A percentile compares a stretch with the other conserved stretches of the same genome.
These are phyloP conservation scores for Venturia oleaginea DNA, from an alignment of 2,329 filamentous ascomycete species.

Conservation along the genomic window DNA sequence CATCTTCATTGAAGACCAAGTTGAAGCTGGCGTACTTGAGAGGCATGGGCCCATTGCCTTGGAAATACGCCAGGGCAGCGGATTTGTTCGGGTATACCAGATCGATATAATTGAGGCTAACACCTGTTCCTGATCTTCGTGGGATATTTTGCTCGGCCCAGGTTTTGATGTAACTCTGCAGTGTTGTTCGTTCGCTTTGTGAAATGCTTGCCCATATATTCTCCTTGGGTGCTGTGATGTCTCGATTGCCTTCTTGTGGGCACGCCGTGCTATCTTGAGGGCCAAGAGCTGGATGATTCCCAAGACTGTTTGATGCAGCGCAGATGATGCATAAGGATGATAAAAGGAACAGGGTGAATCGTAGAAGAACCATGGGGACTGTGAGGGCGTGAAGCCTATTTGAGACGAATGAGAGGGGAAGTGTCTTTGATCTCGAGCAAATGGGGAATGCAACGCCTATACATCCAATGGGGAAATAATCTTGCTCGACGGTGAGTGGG, in stretches of 20 bases:
- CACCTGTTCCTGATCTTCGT: neutral
- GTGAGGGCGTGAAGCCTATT: neutral
- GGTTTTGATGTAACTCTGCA: neutral
- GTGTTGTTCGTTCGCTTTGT: constrained; percentile 9
- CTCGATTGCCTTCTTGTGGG: neutral
- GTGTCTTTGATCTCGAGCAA: neutral
- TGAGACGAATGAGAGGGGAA: neutral
- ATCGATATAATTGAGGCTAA: constrained; percentile 35
- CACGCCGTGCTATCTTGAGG: neutral
- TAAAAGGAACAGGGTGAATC: neutral
- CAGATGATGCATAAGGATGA: neutral
- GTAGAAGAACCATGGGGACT: neutral
- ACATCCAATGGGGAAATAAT: too few relatives aligned
- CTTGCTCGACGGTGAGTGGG: neutral
- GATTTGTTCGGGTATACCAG: constrained; percentile 42
- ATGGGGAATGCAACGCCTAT: too few relatives aligned
- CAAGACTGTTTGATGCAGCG: neutral
- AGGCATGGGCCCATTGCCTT: constrained; percentile 29
- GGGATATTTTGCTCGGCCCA: neutral
- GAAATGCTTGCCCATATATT: constrained; percentile 18
- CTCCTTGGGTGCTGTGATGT: neutral
- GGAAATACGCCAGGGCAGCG: constrained; percentile 36
- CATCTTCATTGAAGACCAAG: constrained; percentile 35
- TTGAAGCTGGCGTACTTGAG: constrained; percentile 39
- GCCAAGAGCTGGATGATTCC: too few relatives aligned